Conservation (phyloP, 2,329 filamentous ascomycete genomes). For the Alternaria conjuncta region DNA sequence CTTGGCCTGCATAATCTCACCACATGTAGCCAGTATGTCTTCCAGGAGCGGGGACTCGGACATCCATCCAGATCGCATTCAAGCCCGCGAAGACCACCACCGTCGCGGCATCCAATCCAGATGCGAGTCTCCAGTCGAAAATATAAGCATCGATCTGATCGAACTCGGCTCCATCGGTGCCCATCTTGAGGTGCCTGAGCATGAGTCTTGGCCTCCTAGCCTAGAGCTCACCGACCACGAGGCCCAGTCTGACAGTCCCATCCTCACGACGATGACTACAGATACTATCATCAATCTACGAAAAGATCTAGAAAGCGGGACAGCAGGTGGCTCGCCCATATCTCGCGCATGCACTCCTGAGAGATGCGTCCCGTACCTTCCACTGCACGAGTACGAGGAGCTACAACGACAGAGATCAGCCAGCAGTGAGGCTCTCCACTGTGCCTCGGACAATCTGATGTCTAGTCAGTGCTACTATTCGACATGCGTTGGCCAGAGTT, state of each 20-base stretch:
- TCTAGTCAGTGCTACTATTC: no score
- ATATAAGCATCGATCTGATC: not conserved
- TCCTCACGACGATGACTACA: not conserved
- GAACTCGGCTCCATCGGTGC: not conserved
- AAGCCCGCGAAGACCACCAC: not conserved
- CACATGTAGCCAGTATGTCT: not conserved
- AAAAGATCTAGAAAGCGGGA: not conserved
- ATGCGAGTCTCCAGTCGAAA: not conserved
- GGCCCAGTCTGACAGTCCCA: not conserved
- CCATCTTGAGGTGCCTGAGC: not conserved
- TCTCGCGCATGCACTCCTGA: not conserved
- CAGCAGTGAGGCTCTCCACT: not conserved
- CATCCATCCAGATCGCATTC: not conserved
- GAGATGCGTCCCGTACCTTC: not conserved
- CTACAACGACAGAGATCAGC: not conserved
- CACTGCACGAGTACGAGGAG: not conserved
- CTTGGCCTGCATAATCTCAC: not conserved
- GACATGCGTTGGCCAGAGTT: not conserved
- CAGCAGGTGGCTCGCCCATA: not conserved
- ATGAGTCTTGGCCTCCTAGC: not conserved
- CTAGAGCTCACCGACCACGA: not conserved
- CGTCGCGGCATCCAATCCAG: not conserved
- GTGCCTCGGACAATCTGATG: no score
- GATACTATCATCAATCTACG: not conserved
- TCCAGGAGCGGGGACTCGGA: not conserved